Base-by-base conservation (phyloP, 345 rosid genomes). In the Angophora floribunda region DNA sequence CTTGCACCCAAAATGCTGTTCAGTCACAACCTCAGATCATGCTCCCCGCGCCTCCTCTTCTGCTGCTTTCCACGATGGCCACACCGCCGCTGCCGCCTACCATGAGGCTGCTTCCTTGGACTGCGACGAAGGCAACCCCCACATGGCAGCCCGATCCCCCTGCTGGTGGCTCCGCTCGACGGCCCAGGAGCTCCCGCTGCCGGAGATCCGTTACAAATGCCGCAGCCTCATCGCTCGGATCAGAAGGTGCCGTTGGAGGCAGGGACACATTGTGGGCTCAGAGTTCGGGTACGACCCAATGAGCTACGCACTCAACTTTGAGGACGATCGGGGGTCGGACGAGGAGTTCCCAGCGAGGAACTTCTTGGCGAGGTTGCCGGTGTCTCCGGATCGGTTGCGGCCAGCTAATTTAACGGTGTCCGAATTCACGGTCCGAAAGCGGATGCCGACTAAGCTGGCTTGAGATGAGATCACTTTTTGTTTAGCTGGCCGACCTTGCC, bases 231-330 rank as follows among this genome's bases (percentile, higher is more conserved):
- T 55, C 11, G 1, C 26, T 15, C 4, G 11, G 9, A 21, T 55
- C 5, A 7, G 9, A 11, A 7, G 59, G 59, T 21, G 26, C 59
- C 3, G 59, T 21, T 52, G 85, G 22, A 51, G 32, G 88, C 21
- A 26, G 30, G 85, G 85, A 15, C 49, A 21, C 51, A 79, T 85
- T 82, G 90, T 94, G 11, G 91, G 26, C 4, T 19, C 1, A 7
- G 96, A 97, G 88, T 95, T 95, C 85, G 87, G 93, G 30, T 97
- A 97, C 91, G 97, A 96, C 86, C 93, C 94, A 11, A 45, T 88
- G 91, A 97, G 97, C 57, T 97, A 97, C 87, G 92, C 95, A 7
- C 92, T 96, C 30, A 97, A 97, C 89, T 97, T 96, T 89, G 96
- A 96, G 85, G 95, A 95, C 24, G 93, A 93, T 1, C 49, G 91